Evolutionary conservation across 148 eudicot genomes (phyloP).

Genomic region (Persicaria tinctoria): DNA sequence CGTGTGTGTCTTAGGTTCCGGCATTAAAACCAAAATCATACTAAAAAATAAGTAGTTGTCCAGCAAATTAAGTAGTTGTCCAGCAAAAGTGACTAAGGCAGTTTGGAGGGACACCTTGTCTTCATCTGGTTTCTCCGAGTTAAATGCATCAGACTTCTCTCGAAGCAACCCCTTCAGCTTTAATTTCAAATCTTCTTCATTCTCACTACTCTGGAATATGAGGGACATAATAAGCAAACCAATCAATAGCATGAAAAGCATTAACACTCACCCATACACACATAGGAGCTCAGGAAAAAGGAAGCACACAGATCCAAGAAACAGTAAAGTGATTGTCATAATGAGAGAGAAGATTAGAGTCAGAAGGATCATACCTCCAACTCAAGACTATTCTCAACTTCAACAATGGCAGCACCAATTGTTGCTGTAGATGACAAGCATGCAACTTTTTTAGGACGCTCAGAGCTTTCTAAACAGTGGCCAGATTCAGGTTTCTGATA

Average conservation of each 20-base stretch:
- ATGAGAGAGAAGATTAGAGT: neutral
- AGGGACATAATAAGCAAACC: neutral
- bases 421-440: constrained; percentile 53
- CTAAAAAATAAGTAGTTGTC: neutral
- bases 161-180: constrained; percentile 75
- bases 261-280: neutral
- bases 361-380: constrained; percentile 26
- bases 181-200: constrained; percentile 77
- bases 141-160: constrained; percentile 76
- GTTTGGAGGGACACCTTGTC: constrained; percentile 56
- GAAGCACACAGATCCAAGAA: constrained; percentile 2
- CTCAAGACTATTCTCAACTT: constrained; percentile 73
- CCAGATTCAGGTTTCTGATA: constrained; percentile 31
- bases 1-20: neutral
- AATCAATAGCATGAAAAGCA: neutral
- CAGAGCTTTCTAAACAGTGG: neutral
- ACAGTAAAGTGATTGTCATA: neutral
- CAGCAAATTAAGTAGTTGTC: neutral
- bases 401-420: constrained; percentile 87
- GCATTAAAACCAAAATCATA: neutral
- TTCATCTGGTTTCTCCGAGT: constrained; percentile 56
- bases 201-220: constrained; percentile 48
- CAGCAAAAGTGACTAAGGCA: neutral
- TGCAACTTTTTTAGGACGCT: constrained; percentile 43
- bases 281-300: neutral